phyloP scores from a whole-genome alignment of 2,329 filamentous ascomycete genomes.

The Epichloe brachyelytri region DNA sequence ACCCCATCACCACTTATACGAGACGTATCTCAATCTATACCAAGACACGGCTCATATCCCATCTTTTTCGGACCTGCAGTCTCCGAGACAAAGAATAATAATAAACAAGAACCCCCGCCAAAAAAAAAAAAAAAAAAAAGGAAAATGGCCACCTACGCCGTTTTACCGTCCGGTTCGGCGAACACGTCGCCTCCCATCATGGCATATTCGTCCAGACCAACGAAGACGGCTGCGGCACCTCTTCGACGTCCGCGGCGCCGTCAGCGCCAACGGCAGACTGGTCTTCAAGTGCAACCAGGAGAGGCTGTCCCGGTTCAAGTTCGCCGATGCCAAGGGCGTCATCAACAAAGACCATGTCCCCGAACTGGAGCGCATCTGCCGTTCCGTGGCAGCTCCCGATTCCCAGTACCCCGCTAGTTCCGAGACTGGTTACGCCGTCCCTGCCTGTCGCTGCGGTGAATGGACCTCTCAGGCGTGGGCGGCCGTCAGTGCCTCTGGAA shows the following conservation, averaged over 20 bases:
- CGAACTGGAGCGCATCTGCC: slow-evolving; percentile 2
- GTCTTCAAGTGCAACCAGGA: slow-evolving; percentile 1
- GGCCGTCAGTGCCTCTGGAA: slow-evolving; percentile 9
- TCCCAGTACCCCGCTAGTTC: slow-evolving; percentile 1
- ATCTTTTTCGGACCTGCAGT: too few species aligned
- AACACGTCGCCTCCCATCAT: background rate
- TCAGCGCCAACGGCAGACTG: slow-evolving; percentile 2
- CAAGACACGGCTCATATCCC: too few species aligned
- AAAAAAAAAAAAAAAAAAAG: background rate
- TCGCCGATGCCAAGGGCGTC: slow-evolving; percentile 1
- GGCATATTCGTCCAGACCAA: slow-evolving; percentile 5
- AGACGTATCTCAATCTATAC: too few species aligned
- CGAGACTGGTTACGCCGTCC: background rate
- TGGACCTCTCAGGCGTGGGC: slow-evolving; percentile 2
- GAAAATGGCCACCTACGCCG: background rate
- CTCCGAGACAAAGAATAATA: background rate
- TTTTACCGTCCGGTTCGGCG: slow-evolving; percentile 2
- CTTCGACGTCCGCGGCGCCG: slow-evolving; percentile 4
- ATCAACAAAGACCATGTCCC: background rate
- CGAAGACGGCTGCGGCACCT: slow-evolving; percentile 3
- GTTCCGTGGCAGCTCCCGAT: background rate
- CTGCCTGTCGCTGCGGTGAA: slow-evolving; percentile 4
- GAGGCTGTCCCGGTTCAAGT: slow-evolving; percentile 1
- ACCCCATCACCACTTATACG: too few species aligned
- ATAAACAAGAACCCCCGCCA: background rate